A percentile compares a stretch with the other conserved stretches of the same genome.
Conservation (phyloP, 2,329 filamentous ascomycete genomes). For the Ilyonectria sp. region DNA sequence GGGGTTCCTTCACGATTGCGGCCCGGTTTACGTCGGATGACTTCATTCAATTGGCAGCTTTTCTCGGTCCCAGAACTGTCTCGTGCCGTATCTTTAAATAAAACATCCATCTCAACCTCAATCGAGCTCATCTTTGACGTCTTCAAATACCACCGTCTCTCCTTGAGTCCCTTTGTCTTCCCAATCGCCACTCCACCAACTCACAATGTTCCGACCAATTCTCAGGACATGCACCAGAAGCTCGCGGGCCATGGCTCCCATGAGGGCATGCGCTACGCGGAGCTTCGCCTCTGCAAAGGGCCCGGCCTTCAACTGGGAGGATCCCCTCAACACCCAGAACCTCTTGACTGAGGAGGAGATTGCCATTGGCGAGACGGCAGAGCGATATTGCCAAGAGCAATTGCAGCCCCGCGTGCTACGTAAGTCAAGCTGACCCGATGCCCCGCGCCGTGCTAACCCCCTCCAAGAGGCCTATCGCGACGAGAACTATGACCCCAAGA, state of each 20-base stretch:
- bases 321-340: conserved; percentile 82
- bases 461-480: conserved; percentile 83
- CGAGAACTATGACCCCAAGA: conserved; percentile 88
- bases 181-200: conserved; percentile 12
- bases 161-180: background rate
- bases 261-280: conserved; percentile 48
- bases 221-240: conserved; percentile 49
- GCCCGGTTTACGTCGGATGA: conserved; percentile 52
- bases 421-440: conserved; percentile 57
- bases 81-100: conserved; percentile 36
- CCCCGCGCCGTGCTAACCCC: conserved; percentile 7
- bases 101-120: conserved; percentile 32
- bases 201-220: conserved; percentile 51
- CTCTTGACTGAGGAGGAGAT: conserved; percentile 91
- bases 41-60: conserved; percentile 47
- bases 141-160: conserved; percentile 16
- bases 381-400: conserved; percentile 93
- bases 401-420: conserved; percentile 89
- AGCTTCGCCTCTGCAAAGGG: conserved; percentile 55
- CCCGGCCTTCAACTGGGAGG: conserved; percentile 86
- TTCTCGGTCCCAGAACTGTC: conserved; percentile 39
- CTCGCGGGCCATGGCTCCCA: conserved; percentile 42
- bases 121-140: conserved; percentile 8
- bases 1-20: conserved; percentile 39
- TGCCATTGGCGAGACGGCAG: conserved; percentile 90